phyloP scores from a whole-genome alignment of 2,329 filamentous ascomycete species.

The Xylariaceae sp. region DNA sequence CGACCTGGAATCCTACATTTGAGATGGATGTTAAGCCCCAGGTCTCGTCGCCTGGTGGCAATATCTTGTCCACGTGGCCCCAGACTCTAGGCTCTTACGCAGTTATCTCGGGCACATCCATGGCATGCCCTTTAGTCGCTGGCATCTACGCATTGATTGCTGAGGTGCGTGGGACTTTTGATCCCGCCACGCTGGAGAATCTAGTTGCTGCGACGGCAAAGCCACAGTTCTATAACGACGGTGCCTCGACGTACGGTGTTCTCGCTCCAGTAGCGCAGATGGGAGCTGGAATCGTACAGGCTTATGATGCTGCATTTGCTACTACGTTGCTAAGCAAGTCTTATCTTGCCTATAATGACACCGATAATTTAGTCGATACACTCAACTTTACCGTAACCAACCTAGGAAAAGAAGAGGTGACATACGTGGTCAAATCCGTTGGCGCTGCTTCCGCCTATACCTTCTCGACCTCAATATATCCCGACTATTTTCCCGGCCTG shows the following conservation, averaged over 20 bases:
- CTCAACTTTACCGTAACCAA: conserved; percentile 56
- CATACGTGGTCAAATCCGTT: conserved; percentile 49
- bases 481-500: conserved; percentile 42
- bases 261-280: conserved; percentile 57
- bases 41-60: conserved; percentile 52
- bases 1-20: conserved; percentile 59
- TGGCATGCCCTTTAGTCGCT: conserved; percentile 55
- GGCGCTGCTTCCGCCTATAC: conserved; percentile 53
- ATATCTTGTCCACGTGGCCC: conserved; percentile 57
- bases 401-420: conserved; percentile 42
- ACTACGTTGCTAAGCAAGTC: conserved; percentile 50
- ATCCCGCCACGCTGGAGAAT: conserved; percentile 47
- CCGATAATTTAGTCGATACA: conserved; percentile 47
- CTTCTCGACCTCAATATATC: conserved; percentile 36
- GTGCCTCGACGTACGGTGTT: conserved; percentile 28
- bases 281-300: conserved; percentile 57
- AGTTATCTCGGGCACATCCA: conserved; percentile 56
- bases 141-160: conserved; percentile 52
- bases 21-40: conserved; percentile 56
- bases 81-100: conserved; percentile 43
- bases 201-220: conserved; percentile 20
- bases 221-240: conserved; percentile 16
- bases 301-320: conserved; percentile 54
- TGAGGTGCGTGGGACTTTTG: conserved; percentile 47
- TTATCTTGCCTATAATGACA: conserved; percentile 63